These are phyloP conservation scores for Punica granatum DNA, from an alignment of 345 rosid genomes.

Conservation along the genomic window DNA sequence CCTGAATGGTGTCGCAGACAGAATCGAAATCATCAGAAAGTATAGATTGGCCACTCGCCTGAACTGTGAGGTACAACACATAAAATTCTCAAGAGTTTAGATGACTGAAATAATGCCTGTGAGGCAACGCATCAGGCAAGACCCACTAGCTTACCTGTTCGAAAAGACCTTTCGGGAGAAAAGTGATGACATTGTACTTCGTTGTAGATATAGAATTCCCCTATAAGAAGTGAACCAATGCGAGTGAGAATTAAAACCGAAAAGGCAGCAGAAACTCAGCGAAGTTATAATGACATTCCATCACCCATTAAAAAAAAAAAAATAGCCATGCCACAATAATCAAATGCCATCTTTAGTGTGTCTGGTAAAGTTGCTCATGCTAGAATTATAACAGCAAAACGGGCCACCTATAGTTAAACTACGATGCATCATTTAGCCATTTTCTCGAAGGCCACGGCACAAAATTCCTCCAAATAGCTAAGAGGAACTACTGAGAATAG, in stretches of 20 bases:
- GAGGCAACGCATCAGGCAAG: background rate
- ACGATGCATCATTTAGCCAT: background rate
- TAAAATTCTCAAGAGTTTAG: constrained; percentile 4
- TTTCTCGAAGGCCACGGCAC: background rate
- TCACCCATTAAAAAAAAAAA: background rate
- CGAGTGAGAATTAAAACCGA: background rate
- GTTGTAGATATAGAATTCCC: constrained; percentile 93
- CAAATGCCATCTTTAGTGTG: background rate
- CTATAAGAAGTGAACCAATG: constrained; percentile 25
- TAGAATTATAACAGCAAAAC: background rate
- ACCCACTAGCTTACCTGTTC: constrained; percentile 70
- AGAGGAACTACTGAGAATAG: background rate
- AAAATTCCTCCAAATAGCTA: background rate
- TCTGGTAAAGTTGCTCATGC: background rate
- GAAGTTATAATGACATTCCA: background rate
- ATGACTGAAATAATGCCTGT: background rate
- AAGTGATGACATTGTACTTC: constrained; percentile 90
- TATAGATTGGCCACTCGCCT: constrained; percentile 98
- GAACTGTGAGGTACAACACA: constrained; percentile 66
- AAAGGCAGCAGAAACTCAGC: background rate
- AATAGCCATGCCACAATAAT: background rate
- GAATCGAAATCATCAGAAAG: constrained; percentile 88
- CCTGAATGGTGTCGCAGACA: constrained; percentile 97
- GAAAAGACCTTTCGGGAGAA: constrained; percentile 93
- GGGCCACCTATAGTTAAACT: background rate